Conservation (phyloP, 306 rosid species). For the Acacia crassicarpa region DNA sequence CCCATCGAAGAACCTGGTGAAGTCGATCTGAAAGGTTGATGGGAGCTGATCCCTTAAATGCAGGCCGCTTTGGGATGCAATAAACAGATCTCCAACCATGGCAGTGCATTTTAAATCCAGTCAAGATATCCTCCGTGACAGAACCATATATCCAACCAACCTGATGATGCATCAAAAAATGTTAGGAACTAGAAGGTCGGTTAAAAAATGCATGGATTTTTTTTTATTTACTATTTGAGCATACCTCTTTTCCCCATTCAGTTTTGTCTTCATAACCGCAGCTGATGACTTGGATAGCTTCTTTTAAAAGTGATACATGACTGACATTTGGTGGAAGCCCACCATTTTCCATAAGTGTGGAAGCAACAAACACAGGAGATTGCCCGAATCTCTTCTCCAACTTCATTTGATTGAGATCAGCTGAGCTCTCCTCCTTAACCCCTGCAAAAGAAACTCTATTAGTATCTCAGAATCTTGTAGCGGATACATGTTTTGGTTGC, state of each 20-base stretch:
- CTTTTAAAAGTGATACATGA: constrained; percentile 84
- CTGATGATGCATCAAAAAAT: constrained; percentile 43
- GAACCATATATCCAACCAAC: constrained; percentile 99
- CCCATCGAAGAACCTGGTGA: constrained; percentile 98
- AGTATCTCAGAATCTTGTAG: not conserved
- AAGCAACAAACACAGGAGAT: constrained; percentile 82
- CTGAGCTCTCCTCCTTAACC: constrained; percentile 41
- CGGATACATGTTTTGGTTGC: not conserved
- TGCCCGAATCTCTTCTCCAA: constrained; percentile 93
- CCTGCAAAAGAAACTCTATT: constrained; percentile 48
- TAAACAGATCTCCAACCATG: constrained; percentile 99
- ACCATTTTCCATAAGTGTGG: constrained; percentile 79
- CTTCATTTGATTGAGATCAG: constrained; percentile 59
- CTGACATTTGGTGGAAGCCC: constrained; percentile 66
- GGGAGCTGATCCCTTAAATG: constrained; percentile 98
- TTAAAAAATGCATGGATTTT: not conserved
- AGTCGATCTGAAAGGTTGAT: constrained; percentile 94
- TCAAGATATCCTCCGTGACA: constrained; percentile 97
- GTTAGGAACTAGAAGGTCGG: constrained; percentile 20
- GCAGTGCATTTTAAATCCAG: constrained; percentile 99
- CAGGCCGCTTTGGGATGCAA: constrained; percentile 86
- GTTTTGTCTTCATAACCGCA: constrained; percentile 98
- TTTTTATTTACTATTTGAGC: not conserved
- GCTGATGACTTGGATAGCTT: constrained; percentile 94
- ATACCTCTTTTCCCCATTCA: constrained; percentile 97